Conservation (phyloP, 352 stramenopile genomes). For the Phytophthora palmivora region DNA sequence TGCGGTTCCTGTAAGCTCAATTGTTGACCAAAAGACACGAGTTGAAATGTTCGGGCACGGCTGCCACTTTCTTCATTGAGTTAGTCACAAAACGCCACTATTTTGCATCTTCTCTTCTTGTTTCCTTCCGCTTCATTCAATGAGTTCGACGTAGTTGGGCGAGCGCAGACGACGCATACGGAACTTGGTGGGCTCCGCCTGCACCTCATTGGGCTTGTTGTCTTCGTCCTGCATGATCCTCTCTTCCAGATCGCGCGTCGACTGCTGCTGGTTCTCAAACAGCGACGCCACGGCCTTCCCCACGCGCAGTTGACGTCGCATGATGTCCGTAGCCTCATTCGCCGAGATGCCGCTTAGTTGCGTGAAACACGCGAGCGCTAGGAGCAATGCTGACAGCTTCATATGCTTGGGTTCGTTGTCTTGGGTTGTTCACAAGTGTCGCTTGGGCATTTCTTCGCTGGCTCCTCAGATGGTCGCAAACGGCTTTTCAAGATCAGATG, state of each 20-base stretch:
- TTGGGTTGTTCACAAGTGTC: slow-evolving; percentile 10
- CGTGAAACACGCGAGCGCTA: slow-evolving; percentile 22
- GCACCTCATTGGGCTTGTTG: slow-evolving; percentile 32
- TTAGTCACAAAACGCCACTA: slow-evolving; percentile 33
- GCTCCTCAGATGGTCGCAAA: slow-evolving; percentile 25
- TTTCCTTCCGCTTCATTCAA: slow-evolving; percentile 16
- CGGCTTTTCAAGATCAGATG: slow-evolving; percentile 24
- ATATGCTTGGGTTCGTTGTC: slow-evolving; percentile 7
- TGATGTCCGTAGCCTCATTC: slow-evolving; percentile 33
- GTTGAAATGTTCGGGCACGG: slow-evolving; percentile 6
- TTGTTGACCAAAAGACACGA: neutral
- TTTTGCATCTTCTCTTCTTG: slow-evolving; percentile 9
- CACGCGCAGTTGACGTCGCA: slow-evolving; percentile 36
- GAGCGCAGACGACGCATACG: slow-evolving; percentile 32
- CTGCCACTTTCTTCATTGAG: slow-evolving; percentile 12
- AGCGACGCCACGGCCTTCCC: slow-evolving; percentile 38
- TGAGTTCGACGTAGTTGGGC: slow-evolving; percentile 37
- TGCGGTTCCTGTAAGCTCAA: too few relatives aligned
- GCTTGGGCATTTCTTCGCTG: slow-evolving; percentile 18
- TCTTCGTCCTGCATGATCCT: slow-evolving; percentile 39
- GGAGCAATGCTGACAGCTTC: slow-evolving; percentile 27
- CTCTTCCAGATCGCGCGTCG: slow-evolving; percentile 29
- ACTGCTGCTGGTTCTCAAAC: slow-evolving; percentile 43
- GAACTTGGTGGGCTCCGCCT: slow-evolving; percentile 33
- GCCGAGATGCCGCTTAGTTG: slow-evolving; percentile 23